Evolutionary conservation across 768 basidiomycete species (phyloP), one percentile per base, ranked within the genome.

Genomic region (Leccinum obscurum): DNA sequence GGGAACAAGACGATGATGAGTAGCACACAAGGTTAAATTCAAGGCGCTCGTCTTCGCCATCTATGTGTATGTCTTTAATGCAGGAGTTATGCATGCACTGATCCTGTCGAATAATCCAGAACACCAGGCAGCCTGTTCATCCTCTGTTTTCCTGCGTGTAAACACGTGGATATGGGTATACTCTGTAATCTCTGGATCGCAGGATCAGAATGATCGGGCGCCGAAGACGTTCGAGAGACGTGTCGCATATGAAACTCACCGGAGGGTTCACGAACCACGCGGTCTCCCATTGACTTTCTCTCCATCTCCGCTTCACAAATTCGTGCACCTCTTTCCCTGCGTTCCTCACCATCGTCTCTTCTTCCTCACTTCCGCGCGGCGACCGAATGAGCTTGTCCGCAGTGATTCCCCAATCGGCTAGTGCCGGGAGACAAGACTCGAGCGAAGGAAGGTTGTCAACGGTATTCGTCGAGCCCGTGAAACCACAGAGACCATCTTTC

Each of bases 221-320:
- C 32, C 10, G 9, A 52, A 48, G 22, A 39, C 8, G 3, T n/a
- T 37, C 3, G 14, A 24, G 11, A 10, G 34, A 24, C 6, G n/a
- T 9, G 0, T 5, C 15, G 4, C 5, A 20, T 20, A 55, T 11
- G 14, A 55, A 30, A 54, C 89, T 70, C 66, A 94, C 92, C 54
- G 87, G 90, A 48, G 92, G 92, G 68, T 94, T 94, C 48, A 92
- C 88, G 68, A 93, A 93, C 93, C 93, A 95, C 2, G 90, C 90
- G 0, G 91, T 92, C 75, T 95, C 93, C 92, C 90, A 95, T n/a
- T 83, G 81, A 5, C 67, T 70, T 67, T 92, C 89, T 17, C 68
- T 65, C 93, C 93, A 94, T 52, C 84, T 76, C 52, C 77, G 78
- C 70, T 75, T 78, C 13, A 95, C 82, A 71, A 88, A 93, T 53